phyloP scores from a whole-genome alignment of 768 basidiomycete genomes.

The Hericium rajendrae region DNA sequence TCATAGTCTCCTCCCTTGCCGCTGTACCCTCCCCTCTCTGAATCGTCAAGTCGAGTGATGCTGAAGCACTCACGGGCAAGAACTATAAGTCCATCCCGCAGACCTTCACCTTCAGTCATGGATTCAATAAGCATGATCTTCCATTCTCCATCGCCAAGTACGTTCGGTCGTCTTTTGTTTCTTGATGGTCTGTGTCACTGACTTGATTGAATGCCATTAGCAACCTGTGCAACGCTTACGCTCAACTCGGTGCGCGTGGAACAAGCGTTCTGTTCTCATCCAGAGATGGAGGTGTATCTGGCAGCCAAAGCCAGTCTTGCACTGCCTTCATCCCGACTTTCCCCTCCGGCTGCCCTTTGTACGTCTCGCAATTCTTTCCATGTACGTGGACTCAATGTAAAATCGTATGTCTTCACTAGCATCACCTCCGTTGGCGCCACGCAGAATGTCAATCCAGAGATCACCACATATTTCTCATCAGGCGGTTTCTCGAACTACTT shows the following conservation, averaged over 20 bases:
- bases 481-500: slow-evolving; percentile 24
- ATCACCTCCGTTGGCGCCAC: background rate
- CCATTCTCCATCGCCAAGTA: background rate
- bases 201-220: slow-evolving; percentile 15
- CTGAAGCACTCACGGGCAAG: too few relatives aligned
- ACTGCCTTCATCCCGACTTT: slow-evolving; percentile 24
- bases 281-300: slow-evolving; percentile 15
- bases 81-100: slow-evolving; percentile 11
- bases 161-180: background rate
- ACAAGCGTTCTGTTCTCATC: slow-evolving; percentile 24
- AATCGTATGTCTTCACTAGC: background rate
- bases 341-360: slow-evolving; percentile 27
- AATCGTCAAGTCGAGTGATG: too few relatives aligned
- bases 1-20: too few relatives aligned
- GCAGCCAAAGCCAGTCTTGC: slow-evolving; percentile 19
- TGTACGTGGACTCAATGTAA: background rate
- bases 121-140: slow-evolving; percentile 8
- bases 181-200: slow-evolving; percentile 23
- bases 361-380: background rate
- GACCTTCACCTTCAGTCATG: slow-evolving; percentile 14
- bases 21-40: too few relatives aligned
- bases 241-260: slow-evolving; percentile 24
- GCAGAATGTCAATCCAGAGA: slow-evolving; percentile 7
- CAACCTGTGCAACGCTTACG: too few relatives aligned
- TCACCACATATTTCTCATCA: slow-evolving; percentile 16